phyloP scores from a whole-genome alignment of 73 alveolate species.

The Stentor coeruleus region DNA sequence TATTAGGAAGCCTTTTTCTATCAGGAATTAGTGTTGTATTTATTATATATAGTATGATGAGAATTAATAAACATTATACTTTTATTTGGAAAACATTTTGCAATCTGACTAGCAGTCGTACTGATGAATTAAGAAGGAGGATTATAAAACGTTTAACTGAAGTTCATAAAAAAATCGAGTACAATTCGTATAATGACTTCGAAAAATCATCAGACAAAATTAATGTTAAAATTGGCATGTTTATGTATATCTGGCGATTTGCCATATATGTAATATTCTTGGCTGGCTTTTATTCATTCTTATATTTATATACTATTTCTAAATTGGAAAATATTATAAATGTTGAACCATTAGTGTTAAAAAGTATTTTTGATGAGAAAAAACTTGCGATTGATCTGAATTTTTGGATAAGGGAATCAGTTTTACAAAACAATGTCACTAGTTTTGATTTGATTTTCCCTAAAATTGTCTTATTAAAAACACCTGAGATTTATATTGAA shows the following conservation, averaged over 20 bases:
- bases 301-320: not conserved
- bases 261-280: not conserved
- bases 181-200: not conserved
- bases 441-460: no score
- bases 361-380: not conserved
- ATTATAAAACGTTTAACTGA: not conserved
- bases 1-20: not conserved
- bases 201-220: not conserved
- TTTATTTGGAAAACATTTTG: not conserved
- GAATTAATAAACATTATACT: not conserved
- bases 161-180: not conserved
- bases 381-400: not conserved
- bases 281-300: not conserved
- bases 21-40: not conserved
- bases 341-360: not conserved
- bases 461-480: no score
- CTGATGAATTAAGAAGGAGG: not conserved
- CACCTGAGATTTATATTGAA: not conserved
- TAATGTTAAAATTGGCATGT: not conserved
- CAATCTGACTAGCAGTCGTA: not conserved
- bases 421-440: not conserved
- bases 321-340: not conserved
- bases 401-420: not conserved
- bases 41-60: not conserved
- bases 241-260: not conserved